Evolutionary conservation across 2,329 filamentous ascomycete genomes (phyloP).

Genomic region (Hypoxylon sp.): DNA sequence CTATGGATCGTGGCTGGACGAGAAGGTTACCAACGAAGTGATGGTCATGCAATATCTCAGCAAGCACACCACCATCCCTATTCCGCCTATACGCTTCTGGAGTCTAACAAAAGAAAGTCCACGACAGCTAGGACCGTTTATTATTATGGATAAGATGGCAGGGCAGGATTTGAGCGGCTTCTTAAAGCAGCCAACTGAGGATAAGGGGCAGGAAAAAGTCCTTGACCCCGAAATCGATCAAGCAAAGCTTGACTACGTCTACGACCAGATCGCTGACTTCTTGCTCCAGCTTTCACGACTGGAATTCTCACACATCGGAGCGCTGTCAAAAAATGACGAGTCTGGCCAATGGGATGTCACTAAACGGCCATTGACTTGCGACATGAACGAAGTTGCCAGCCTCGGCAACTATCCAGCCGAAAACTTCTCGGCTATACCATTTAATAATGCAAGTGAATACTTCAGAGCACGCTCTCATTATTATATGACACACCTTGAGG

Average conservation of each 20-base stretch:
- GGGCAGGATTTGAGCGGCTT: conserved; percentile 43
- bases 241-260: conserved; percentile 34
- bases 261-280: not conserved
- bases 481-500: not conserved
- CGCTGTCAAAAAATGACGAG: not conserved
- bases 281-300: conserved; percentile 5
- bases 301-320: conserved; percentile 2
- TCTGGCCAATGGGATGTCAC: conserved; percentile 10
- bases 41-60: conserved; percentile 46
- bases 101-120: conserved; percentile 49
- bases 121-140: conserved; percentile 50
- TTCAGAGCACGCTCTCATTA: not conserved
- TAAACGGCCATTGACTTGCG: conserved; percentile 14
- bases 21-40: conserved; percentile 52
- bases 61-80: conserved; percentile 49
- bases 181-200: conserved; percentile 44
- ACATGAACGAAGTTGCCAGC: conserved; percentile 20
- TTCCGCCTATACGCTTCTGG: conserved; percentile 47
- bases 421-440: not conserved
- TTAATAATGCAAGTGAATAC: not conserved
- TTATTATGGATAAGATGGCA: conserved; percentile 51
- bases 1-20: conserved; percentile 40
- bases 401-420: not conserved
- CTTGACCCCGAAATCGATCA: conserved; percentile 38
- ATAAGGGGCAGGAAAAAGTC: conserved; percentile 42